phyloP scores from a whole-genome alignment of 768 basidiomycete genomes.

The Hericium coralloides region DNA sequence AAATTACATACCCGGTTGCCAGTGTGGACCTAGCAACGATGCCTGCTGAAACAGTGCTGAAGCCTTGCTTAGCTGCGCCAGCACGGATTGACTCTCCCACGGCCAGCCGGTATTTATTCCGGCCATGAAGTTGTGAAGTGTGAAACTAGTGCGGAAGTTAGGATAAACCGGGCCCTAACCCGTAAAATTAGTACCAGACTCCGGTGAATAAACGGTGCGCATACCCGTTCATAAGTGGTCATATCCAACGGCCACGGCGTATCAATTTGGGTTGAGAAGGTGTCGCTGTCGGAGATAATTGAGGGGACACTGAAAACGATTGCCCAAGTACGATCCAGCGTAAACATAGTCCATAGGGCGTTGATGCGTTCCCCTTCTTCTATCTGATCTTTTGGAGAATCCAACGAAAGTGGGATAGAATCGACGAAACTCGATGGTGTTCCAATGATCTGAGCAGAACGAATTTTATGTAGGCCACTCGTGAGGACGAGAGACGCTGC shows the following conservation, averaged over 20 bases:
- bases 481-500: slow-evolving; percentile 22
- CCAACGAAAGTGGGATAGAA: neutral
- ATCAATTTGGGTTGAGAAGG: neutral
- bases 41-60: slow-evolving; percentile 52
- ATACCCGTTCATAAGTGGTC: neutral
- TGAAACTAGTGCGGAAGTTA: slow-evolving; percentile 37
- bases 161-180: slow-evolving; percentile 35
- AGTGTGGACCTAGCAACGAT: slow-evolving; percentile 37
- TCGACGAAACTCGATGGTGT: slow-evolving; percentile 11
- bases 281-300: neutral
- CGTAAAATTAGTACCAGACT: slow-evolving; percentile 4
- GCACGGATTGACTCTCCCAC: slow-evolving; percentile 27
- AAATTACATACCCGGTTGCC: slow-evolving; percentile 20
- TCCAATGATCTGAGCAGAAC: slow-evolving; percentile 7
- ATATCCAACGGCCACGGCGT: neutral
- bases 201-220: neutral
- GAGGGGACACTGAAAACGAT: neutral
- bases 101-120: slow-evolving; percentile 24
- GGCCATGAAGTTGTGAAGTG: slow-evolving; percentile 40
- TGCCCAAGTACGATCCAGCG: neutral
- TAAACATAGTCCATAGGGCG: neutral
- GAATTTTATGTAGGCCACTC: slow-evolving; percentile 21
- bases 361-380: neutral
- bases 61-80: slow-evolving; percentile 44
- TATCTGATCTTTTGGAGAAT: neutral